Evolutionary conservation across 768 basidiomycete species (phyloP).

Genomic region (Russula sp.): DNA sequence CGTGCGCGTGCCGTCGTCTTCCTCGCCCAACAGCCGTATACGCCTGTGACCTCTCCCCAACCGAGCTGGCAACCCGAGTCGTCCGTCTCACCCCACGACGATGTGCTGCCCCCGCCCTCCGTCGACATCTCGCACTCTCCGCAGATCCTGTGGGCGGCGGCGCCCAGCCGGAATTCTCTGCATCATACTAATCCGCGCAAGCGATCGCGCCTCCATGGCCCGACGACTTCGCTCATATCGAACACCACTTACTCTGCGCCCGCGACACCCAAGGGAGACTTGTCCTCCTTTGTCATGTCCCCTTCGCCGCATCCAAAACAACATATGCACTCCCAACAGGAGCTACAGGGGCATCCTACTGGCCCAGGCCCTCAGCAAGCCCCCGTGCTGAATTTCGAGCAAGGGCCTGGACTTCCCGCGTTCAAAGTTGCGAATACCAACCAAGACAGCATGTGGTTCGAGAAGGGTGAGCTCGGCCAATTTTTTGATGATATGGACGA

Average conservation of each 20-base stretch:
- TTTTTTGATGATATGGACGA: slow-evolving; percentile 52
- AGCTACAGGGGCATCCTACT: slow-evolving; percentile 1
- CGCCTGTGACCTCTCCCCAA: slow-evolving; percentile 23
- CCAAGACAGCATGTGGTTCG: slow-evolving; percentile 69
- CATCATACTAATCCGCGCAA: slow-evolving; percentile 10
- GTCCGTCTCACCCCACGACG: slow-evolving; percentile 8
- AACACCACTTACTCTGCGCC: slow-evolving; percentile 18
- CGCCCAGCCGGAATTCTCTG: slow-evolving; percentile 1
- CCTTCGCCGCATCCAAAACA: slow-evolving; percentile 10
- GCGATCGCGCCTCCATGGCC: slow-evolving; percentile 15
- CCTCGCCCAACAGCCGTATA: slow-evolving; percentile 45
- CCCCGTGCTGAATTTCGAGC: slow-evolving; percentile 12
- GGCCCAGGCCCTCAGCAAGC: slow-evolving; percentile 8
- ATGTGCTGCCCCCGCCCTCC: slow-evolving; percentile 7
- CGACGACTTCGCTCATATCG: slow-evolving; percentile 8
- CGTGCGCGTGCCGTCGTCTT: slow-evolving; percentile 57
- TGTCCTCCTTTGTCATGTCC: slow-evolving; percentile 15
- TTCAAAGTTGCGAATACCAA: slow-evolving; percentile 43
- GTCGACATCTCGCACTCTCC: slow-evolving; percentile 12
- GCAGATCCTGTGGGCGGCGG: slow-evolving; percentile 15
- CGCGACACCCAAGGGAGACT: slow-evolving; percentile 12
- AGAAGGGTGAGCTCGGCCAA: slow-evolving; percentile 65
- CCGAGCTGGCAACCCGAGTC: slow-evolving; percentile 13
- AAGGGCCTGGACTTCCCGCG: slow-evolving; percentile 11
- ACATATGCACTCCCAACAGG: slow-evolving; percentile 10